A percentile compares a stretch with the other conserved stretches of the same genome.
Conservation (phyloP, 192 early-diverging fungal species). For the Coemansia sp. region DNA sequence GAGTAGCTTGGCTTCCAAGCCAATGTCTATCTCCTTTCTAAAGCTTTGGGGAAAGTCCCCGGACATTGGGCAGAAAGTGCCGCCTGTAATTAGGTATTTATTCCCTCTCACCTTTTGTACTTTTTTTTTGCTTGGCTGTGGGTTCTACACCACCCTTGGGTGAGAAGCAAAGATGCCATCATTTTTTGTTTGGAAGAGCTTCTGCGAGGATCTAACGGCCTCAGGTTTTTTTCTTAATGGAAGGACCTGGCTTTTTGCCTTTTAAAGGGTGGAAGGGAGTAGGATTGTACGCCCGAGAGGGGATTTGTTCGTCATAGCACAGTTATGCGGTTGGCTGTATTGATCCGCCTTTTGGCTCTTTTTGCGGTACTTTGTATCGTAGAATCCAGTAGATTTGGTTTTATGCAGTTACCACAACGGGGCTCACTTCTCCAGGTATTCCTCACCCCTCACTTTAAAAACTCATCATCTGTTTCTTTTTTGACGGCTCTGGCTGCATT, state of each 20-base stretch:
- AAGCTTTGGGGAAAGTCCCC: conserved; percentile 59
- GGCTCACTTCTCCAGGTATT: conserved; percentile 57
- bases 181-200: conserved; percentile 24
- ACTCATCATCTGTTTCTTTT: background rate
- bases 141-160: conserved; percentile 7
- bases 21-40: conserved; percentile 14
- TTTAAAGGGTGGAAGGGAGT: background rate
- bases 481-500: background rate
- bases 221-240: conserved; percentile 8
- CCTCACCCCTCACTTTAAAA: conserved; percentile 22
- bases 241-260: conserved; percentile 3
- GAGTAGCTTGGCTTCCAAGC: conserved; percentile 13
- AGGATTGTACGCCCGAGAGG: background rate
- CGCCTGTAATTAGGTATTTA: conserved; percentile 56
- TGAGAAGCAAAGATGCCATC: conserved; percentile 28
- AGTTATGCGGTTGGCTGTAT: conserved; percentile 53
- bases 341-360: background rate
- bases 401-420: conserved; percentile 52
- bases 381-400: background rate
- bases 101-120: conserved; percentile 6
- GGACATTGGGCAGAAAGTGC: conserved; percentile 58
- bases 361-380: background rate
- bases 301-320: conserved; percentile 57
- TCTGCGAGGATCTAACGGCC: conserved; percentile 11
- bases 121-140: conserved; percentile 1